A percentile compares a stretch with the other conserved stretches of the same genome.
Evolutionary conservation across 352 stramenopile species (phyloP).

Genomic region (Phytophthora boehmeriae): DNA sequence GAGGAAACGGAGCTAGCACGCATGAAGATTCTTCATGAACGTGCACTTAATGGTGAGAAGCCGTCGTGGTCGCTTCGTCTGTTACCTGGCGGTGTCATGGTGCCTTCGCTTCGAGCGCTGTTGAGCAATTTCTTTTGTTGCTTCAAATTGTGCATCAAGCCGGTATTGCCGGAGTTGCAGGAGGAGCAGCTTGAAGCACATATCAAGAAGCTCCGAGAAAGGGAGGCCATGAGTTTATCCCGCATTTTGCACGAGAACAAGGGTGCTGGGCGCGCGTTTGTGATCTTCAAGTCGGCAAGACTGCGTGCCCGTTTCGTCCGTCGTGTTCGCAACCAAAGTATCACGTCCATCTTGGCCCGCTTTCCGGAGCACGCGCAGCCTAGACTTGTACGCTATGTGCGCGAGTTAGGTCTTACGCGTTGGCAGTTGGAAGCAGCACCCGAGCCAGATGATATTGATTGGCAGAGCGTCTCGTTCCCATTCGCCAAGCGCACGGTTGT

Average conservation of each 20-base stretch:
- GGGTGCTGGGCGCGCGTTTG: slow-evolving; percentile 76
- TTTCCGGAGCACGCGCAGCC: slow-evolving; percentile 70
- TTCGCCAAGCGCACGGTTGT: slow-evolving; percentile 79
- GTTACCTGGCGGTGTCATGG: slow-evolving; percentile 72
- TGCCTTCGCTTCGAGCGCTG: slow-evolving; percentile 62
- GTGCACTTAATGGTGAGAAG: slow-evolving; percentile 40
- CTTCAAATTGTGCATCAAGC: slow-evolving; percentile 47
- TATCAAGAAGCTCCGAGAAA: slow-evolving; percentile 65
- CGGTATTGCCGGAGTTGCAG: slow-evolving; percentile 52
- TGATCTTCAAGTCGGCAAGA: slow-evolving; percentile 81
- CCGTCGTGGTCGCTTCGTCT: slow-evolving; percentile 71
- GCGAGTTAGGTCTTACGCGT: slow-evolving; percentile 74
- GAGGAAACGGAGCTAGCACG: slow-evolving; percentile 66
- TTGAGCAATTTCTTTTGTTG: slow-evolving; percentile 51
- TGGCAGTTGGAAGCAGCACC: slow-evolving; percentile 80
- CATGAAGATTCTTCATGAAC: slow-evolving; percentile 59
- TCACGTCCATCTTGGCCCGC: slow-evolving; percentile 74
- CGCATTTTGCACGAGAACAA: slow-evolving; percentile 71
- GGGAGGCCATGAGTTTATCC: slow-evolving; percentile 58
- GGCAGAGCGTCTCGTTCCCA: slow-evolving; percentile 84
- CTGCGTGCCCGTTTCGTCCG: slow-evolving; percentile 80
- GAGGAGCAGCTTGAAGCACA: slow-evolving; percentile 36
- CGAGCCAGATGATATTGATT: slow-evolving; percentile 87
- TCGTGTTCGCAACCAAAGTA: slow-evolving; percentile 73
- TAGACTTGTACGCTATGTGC: slow-evolving; percentile 72